Base-by-base conservation (phyloP, 345 rosid species). In the Ceriops decandra region DNA sequence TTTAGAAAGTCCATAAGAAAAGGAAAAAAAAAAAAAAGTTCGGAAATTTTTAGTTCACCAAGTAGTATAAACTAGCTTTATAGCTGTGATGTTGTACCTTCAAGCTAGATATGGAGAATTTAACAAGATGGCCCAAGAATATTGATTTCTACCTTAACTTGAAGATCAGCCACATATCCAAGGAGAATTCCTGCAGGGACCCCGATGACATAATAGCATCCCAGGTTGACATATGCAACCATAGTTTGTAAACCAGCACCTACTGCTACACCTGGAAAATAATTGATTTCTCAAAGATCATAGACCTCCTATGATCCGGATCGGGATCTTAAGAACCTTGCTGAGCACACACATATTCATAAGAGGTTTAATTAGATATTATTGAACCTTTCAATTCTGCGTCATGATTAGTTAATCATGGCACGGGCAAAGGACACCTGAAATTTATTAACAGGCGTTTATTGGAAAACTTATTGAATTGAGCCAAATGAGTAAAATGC, bases 141-240 rank as follows among this genome's bases (percentile, higher is more conserved):
- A 26, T 35, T 21, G 11, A 4, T 47, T 3, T 1, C 31, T 52
- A 70, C 73, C 73, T 67, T 61, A 6, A 67, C 72, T 16, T 67
- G 57, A 19, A 73, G 65, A 53, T 60, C 13, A 53, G 49, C 62
- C n/a, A 67, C 57, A 61, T 73, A 73, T 52, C 67, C 76, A 38
- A 73, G 76, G 33, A 73, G 22, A 53, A 53, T 20, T 27, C 76
- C 76, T 4, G 32, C 0, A 22, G 76, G 76, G 19, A 67, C 60
- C 7, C 76, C 76, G 53, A 73, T 38, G 15, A 47, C 52, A 65
- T 56, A 56, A 4, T 56, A 56, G 59, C 59, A 56, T 56, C 59
- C 59, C 30, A 56, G 24, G 28, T 56, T 56, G 28, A 56, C 59
- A 56, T 56, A 56, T 16, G 59, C 59, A 56, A 56, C 59, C 59